Evolutionary conservation across 345 rosid species (phyloP).

Genomic region (Rubroshorea leprosula): DNA sequence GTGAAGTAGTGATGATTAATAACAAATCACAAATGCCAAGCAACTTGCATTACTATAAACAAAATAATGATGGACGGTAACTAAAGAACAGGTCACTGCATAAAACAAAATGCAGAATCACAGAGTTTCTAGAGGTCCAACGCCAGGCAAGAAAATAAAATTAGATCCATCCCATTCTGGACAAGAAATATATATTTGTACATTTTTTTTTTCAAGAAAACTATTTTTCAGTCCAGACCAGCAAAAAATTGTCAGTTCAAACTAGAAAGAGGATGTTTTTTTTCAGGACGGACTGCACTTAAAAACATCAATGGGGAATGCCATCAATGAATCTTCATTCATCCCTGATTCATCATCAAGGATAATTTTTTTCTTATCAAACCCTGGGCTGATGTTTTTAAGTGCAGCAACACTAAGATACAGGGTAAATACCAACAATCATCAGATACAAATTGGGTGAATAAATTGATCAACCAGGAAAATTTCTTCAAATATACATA

Average conservation of each 20-base stretch:
- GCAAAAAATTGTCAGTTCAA: neutral
- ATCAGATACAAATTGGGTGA: no score
- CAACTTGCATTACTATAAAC: slow-evolving; percentile 2
- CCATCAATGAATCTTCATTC: no score
- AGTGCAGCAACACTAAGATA: no score
- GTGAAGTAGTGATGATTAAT: neutral
- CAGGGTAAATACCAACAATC: no score
- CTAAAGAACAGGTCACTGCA: neutral
- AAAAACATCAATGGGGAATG: no score
- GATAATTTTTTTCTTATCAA: no score
- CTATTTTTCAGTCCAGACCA: neutral
- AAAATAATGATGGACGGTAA: neutral
- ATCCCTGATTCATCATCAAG: no score
- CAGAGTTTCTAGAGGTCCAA: neutral
- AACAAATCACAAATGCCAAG: neutral
- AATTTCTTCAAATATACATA: no score
- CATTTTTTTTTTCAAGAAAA: neutral
- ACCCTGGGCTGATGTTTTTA: no score
- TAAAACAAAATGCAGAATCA: neutral
- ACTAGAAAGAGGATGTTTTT: neutral
- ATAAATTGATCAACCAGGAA: no score
- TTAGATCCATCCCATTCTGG: neutral
- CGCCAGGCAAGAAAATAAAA: slow-evolving; percentile 1
- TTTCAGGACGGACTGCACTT: no score
- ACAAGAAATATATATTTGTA: no score